Evolutionary conservation across 495 filamentous ascomycete species (phyloP), one percentile per base, ranked within the genome.

Genomic region (Penicillium atrosanguineum): DNA sequence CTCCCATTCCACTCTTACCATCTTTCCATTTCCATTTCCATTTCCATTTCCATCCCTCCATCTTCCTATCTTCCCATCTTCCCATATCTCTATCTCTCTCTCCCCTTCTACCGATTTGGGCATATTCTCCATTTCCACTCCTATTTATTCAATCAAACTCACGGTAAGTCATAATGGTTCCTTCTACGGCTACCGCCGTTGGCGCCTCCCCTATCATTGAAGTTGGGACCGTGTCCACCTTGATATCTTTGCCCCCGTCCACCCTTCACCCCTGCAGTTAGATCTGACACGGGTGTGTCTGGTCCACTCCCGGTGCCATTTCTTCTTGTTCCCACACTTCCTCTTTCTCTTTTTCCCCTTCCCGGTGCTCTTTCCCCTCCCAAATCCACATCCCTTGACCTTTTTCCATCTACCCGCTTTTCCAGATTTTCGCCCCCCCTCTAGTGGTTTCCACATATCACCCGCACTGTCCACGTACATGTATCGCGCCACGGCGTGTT

Each of bases 231-330:
- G 37, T 48, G 42, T 52, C 55, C 50, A 57, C 55, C 62, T 62
- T 60, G 60, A 65, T 60, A 65, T 63, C 55, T 23, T 23, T 57
- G 47, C 39, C 40, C 57, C 40, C 56, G 50, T 50, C 51, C 46
- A 50, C 50, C 37, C 53, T 34, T 34, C 55, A 63, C 65, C 65
- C 65, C 60, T 68, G 65, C 65, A 61, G 60, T 61, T 58, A 50
- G 57, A 64, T 63, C 60, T 61, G 64, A 60, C 61, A 64, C 57
- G 55, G 44, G 44, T 28, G 41, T 53, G 41, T 53, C 48, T 61
- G 54, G 57, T 61, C 62, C 65, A 65, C 65, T 62, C 55, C 63
- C 60, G 62, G 53, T 57, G 47, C 38, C 39, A 20, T 39, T 26
- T 21, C 49, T 31, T 19, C 29, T 20, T 45, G 12, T 44, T 28